phyloP scores from a whole-genome alignment of 352 stramenopile genomes.

The Elongisporangium undulatum region DNA sequence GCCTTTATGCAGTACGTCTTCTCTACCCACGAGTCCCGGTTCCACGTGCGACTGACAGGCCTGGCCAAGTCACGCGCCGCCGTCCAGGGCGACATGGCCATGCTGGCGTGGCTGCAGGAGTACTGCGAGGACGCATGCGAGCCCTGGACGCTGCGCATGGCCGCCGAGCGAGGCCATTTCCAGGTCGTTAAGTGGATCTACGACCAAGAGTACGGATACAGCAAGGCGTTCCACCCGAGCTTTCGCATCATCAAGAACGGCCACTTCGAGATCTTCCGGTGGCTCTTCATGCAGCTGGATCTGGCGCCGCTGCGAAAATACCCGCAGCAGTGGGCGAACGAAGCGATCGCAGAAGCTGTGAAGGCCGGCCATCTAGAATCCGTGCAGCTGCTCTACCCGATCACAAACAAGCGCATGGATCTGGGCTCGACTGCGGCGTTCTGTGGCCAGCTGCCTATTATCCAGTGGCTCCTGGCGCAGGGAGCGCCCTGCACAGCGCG shows the following conservation, averaged over 20 bases:
- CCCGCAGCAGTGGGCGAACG: background rate
- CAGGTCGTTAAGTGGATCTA: background rate
- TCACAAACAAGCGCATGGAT: background rate
- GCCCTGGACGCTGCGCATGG: background rate
- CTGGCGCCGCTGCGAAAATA: background rate
- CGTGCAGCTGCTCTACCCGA: background rate
- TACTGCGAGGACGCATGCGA: background rate
- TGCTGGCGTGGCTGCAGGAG: conserved; percentile 5
- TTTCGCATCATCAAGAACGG: background rate
- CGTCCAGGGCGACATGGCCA: background rate
- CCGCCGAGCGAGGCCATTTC: background rate
- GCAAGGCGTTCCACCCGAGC: background rate
- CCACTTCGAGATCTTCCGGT: background rate
- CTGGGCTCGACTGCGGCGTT: background rate
- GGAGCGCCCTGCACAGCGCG: conserved; percentile 14
- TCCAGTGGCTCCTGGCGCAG: background rate
- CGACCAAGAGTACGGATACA: background rate
- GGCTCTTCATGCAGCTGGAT: background rate
- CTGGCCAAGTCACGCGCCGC: background rate
- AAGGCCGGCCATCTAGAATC: background rate
- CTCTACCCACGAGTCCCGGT: background rate
- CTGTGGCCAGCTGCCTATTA: background rate
- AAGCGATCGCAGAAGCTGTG: background rate
- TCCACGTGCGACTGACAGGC: background rate
- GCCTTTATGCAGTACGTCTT: background rate